Conservation (phyloP, 768 basidiomycete genomes). For the Trichaptum fuscoviolaceum region DNA sequence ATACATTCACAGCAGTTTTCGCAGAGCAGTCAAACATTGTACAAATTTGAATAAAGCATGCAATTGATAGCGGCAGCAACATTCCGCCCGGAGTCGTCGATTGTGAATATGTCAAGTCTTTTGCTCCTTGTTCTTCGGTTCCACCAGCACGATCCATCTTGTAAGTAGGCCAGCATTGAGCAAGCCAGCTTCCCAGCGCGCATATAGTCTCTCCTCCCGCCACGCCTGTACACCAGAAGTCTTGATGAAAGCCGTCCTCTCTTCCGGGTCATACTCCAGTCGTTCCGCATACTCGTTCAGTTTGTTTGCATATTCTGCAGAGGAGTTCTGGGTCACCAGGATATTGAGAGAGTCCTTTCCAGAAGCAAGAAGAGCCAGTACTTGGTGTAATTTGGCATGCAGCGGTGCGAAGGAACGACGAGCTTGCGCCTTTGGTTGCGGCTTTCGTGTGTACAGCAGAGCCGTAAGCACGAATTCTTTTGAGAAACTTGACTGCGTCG, state of each 20-base stretch:
- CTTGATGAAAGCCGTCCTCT: constrained; percentile 21
- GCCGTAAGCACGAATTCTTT: constrained; percentile 35
- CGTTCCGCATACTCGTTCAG: neutral
- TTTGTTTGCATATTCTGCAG: constrained; percentile 25
- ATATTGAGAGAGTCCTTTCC: constrained; percentile 25
- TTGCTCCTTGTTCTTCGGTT: neutral
- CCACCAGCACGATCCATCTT: constrained; percentile 41
- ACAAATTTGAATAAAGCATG: constrained; percentile 1
- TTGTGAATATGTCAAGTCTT: neutral
- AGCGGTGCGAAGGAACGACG: constrained; percentile 33
- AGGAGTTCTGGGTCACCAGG: constrained; percentile 35
- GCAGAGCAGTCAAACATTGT: neutral
- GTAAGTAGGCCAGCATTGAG: constrained; percentile 37
- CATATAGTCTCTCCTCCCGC: constrained; percentile 42
- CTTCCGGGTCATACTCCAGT: constrained; percentile 6
- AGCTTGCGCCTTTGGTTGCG: constrained; percentile 14
- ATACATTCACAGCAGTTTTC: constrained; percentile 9
- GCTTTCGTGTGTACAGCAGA: constrained; percentile 36
- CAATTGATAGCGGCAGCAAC: neutral
- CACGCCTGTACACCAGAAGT: constrained; percentile 31
- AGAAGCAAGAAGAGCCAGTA: constrained; percentile 32
- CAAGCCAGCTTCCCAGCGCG: constrained; percentile 49
- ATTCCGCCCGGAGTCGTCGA: neutral
- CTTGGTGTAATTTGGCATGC: constrained; percentile 30
- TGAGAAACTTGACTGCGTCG: constrained; percentile 29